Evolutionary conservation across 495 filamentous ascomycete genomes (phyloP), one percentile per base, ranked within the genome.

Genomic region (Annulohypoxylon maeteangense): DNA sequence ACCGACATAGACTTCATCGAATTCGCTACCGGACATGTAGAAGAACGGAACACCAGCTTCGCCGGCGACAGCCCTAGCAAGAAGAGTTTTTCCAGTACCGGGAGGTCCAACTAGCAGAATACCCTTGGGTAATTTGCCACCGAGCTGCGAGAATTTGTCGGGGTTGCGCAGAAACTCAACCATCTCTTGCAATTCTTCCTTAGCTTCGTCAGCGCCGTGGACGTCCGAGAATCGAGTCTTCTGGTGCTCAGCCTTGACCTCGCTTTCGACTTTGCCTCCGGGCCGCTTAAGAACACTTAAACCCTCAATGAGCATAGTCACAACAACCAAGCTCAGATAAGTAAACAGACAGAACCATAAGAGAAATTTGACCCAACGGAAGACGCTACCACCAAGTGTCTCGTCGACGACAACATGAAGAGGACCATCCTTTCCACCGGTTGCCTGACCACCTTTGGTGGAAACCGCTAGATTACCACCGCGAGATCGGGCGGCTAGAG

Each of bases 21-120:
- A 99, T 78, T 99, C 96, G 62, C 92, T 94, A 27, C 95, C 95
- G 71, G 96, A 98, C 95, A 99, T 98, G 86, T 95, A 98, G 87
- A 98, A 99, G 87, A 98, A 98, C 0, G 95, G 95, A 20, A 98
- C 96, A 64, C 95, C 95, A 45, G 95, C 93, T 83, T 99, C 95
- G 27, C 95, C 95, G 59, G 95, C 95, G 56, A 99, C 95, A 10
- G 95, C 95, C 70, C 96, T 92, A 64, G 95, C 95, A 62, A 99
- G 87, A 42, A 99, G 87, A n/a, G 95, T 99, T 81, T 99, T 99
- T 81, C 95, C 95, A 56, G 95, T 99, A 81, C 95, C 95, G 32
- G 95, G 95, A 75, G 95, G 95, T 7, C 95, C 95, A 75, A 97
- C 93, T 44, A 99, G 87, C 45, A 99, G 86, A 72, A 98, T 93